Base-by-base conservation (phyloP, 768 basidiomycete genomes). In the Amanita rubescens region DNA sequence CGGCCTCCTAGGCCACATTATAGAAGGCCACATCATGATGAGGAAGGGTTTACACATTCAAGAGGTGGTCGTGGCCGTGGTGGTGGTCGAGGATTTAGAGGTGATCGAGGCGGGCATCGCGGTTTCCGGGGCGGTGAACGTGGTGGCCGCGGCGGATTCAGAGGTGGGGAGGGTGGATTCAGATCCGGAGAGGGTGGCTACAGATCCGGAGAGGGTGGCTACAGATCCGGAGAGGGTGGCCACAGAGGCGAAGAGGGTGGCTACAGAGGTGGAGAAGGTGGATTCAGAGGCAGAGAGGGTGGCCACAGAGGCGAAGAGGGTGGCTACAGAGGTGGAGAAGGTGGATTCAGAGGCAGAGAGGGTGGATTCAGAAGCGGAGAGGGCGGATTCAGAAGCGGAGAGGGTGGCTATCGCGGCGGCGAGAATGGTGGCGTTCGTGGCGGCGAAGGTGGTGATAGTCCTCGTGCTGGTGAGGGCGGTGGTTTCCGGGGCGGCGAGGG, bases 11-110 rank as follows among this genome's bases (percentile, higher is more conserved):
- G 54, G 54, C 17, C 64, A 59, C 14, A 62, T n/a, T n/a, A n/a
- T 58, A 53, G 62, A 57, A 17, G 53, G 61, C 11, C 19, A 53
- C 35, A 60, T 58, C 39, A 66, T 6, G 84, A 80, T 45, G 82
- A 84, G 3, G 86, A 87, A 34, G 86, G 85, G 4, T 89, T 87
- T 63, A 77, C 66, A 2, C 72, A 71, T 50, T 63, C 75, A 14
- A 67, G 80, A 7, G 74, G 75, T 46, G 75, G 76, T 38, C 75
- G 79, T 49, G 77, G 76, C 38, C 75, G 80, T 49, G 77, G 79
- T 35, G 73, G 74, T 45, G 69, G 57, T 17, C 60, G 58, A 54
- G 72, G 73, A 25, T 72, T 63, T 49, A 59, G 67, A 39, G 67
- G 63, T 53, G 60, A 60, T 9, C 59, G 65, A 55, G 65, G 67